Base-by-base conservation (phyloP, 1,284 basidiomycete species). In the Stereum hirsutum region DNA sequence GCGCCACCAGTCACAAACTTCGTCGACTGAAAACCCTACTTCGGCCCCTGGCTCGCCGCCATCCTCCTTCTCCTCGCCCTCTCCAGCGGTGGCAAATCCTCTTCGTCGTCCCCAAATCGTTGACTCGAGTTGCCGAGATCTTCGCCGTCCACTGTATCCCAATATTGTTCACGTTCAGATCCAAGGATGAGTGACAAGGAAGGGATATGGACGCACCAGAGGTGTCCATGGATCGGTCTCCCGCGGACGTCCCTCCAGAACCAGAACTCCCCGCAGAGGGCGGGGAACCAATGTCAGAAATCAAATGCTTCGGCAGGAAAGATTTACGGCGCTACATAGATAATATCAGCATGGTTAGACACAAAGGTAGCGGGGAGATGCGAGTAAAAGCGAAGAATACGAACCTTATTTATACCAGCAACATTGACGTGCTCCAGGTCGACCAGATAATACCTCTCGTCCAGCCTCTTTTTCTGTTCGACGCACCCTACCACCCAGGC, bases 401-500 rank as follows among this genome's bases (percentile, higher is more conserved):
- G 32, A 39, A 86, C 87, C 73, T 86, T 88, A 51, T 74, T 74
- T 27, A 63, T 65, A 14, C 75, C 76, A 4, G 82, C 79, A 20
- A 88, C 68, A 46, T 81, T 81, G 44, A 80, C 70, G 34, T 72
- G 65, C 20, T 78, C 78, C 2, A 90, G 64, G 52, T 90, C 77
- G 40, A 95, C 74, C 19, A 74, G 55, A 58, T 80, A 90, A 26
- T 65, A 69, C 2, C 64, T 61, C 56, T 94, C 91, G 6, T 81
- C 80, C 2, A 87, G 73, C 34, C 64, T 72, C 32, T 63, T 61
- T 19, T 78, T 71, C 45, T 79, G 72, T 56, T 94, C 89, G 10
- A 78, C 85, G 51, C 87, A 91, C 53, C 85, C 78, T 1, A 91
- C 88, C 2, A 95, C 87, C 92, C 92, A 96, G n/a, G 77, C 81